Evolutionary conservation across 441 rosid species (phyloP), one percentile per base, ranked within the genome.

Genomic region (Populus hybrid): DNA sequence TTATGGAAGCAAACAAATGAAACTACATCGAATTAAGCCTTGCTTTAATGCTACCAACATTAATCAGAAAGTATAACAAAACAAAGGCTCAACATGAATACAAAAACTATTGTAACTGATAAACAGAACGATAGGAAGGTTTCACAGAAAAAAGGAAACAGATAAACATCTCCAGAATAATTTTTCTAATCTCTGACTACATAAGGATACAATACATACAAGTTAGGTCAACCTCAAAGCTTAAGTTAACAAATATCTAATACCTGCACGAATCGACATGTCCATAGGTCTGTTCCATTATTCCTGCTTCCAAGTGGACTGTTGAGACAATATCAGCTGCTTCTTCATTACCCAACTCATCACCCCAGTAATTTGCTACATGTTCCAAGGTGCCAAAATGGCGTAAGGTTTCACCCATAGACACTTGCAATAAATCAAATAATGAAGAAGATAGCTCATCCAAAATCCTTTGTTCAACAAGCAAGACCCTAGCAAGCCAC

Each of bases 231-330:
- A 68, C 36, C 59, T 45, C 10, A 12, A 38, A 40, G 45, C 14
- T 53, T 0, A 12, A n/a, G 31, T 21, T 12, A 12, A 14, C 56
- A 71, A 42, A 26, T 7, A 10, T 59, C 18, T 10, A 63, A 21
- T 74, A 94, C 99, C 86, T 88, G 88, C 95, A 92, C 50, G 89
- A 80, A 87, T 97, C 99, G 38, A 90, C 84, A 70, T 94, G 89
- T 73, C 94, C 98, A 86, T 92, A 94, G 72, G 82, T 78, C 68
- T 93, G 83, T 70, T 93, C 95, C 79, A 92, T 38, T 23, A 89
- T 83, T 74, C 98, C 98, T 69, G 97, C 94, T 86, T 97, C 99
- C 72, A 94, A 79, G 89, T 94, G 92, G 84, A 88, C 80, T 71
- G 83, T 84, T 56, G 99, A 89, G 40, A 92, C 88, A 77, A 97